phyloP scores from a whole-genome alignment of 164 flowering plant genomes.

The Nymphaea thermarum region DNA sequence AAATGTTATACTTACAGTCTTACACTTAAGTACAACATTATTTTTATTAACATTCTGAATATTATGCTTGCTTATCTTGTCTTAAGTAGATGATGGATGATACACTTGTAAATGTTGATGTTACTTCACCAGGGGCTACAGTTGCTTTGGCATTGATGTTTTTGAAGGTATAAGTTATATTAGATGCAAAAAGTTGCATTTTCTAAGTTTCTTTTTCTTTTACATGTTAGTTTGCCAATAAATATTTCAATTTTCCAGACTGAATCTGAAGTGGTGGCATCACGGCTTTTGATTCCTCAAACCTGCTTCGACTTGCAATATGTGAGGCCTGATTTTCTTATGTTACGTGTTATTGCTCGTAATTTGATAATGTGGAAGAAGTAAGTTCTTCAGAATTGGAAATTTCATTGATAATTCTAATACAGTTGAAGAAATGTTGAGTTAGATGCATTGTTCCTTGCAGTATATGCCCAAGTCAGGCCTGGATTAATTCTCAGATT shows the following conservation, averaged over 20 bases:
- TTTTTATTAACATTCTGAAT: too few relatives aligned
- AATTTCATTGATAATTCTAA: not conserved
- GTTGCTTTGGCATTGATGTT: constrained; percentile 81
- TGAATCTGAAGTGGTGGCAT: constrained; percentile 57
- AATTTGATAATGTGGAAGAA: constrained; percentile 96
- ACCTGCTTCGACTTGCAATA: constrained; percentile 78
- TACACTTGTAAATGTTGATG: constrained; percentile 67
- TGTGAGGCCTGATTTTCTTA: constrained; percentile 93
- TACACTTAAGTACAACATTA: too few relatives aligned
- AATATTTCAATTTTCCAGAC: constrained; percentile 40
- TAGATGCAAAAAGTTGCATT: too few relatives aligned
- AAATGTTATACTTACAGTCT: too few relatives aligned
- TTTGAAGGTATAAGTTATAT: constrained; percentile 48
- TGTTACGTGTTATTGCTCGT: constrained; percentile 94
- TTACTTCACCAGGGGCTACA: constrained; percentile 96
- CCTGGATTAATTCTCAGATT: constrained; percentile 80
- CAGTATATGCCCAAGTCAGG: constrained; percentile 63
- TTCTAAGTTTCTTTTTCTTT: not conserved
- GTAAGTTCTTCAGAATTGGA: constrained; percentile 16
- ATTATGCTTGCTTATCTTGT: not conserved
- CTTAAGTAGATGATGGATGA: constrained; percentile 60
- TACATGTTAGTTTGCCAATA: not conserved
- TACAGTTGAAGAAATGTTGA: constrained; percentile 4
- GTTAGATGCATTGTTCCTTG: constrained; percentile 6
- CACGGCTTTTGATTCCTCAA: constrained; percentile 68